Base-by-base conservation (phyloP, 2,329 filamentous ascomycete species). In the Colletotrichum aenigma region DNA sequence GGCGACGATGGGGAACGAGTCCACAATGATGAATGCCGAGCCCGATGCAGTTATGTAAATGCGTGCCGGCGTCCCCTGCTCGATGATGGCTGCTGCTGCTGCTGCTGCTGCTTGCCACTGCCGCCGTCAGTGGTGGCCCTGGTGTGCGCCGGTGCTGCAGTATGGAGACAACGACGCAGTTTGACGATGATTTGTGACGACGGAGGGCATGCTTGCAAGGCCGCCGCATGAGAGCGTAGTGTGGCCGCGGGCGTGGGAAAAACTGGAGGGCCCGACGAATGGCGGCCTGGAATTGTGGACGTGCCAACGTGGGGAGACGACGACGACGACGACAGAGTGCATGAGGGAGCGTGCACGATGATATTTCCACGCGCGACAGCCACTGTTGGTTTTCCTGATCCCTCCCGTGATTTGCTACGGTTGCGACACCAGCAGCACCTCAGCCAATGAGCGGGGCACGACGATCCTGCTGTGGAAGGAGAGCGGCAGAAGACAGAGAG, bases 21-120 rank as follows among this genome's bases (percentile, higher is more conserved):
- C 73, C 70, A 73, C 70, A 75, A 75, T 75, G 73, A 75, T 75
- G 70, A 73, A 73, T 64, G 73, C 70, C 73, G 64, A 75, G 73
- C 56, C n/a, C 56, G 62, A 34, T 58, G 70, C 28, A 56, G 58
- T 68, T 73, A 75, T 75, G 73, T 68, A 64, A 64, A 56, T 32
- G 64, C 55, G 70, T 48, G 62, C 26, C 64, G 28, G 43, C 8
- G 21, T 10, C 60, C 56, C 61, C 68, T 26, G n/a, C 30, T 64
- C 61, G 55, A 26, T 26, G 55, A 26, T 58, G 55, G 55, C 24
- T 38, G 61, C 61, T 18, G 21, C 21, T 18, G n/a, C 10, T 55
- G n/a, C n/a, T n/a, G 24, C 52, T 56, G 4, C n/a, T 56, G 52
- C 58, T 43, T 43, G 38, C 48, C 28, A 6, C 36, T 43, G 36